Evolutionary conservation across 2,329 filamentous ascomycete species (phyloP).

Genomic region (Phialocephala subalpina): DNA sequence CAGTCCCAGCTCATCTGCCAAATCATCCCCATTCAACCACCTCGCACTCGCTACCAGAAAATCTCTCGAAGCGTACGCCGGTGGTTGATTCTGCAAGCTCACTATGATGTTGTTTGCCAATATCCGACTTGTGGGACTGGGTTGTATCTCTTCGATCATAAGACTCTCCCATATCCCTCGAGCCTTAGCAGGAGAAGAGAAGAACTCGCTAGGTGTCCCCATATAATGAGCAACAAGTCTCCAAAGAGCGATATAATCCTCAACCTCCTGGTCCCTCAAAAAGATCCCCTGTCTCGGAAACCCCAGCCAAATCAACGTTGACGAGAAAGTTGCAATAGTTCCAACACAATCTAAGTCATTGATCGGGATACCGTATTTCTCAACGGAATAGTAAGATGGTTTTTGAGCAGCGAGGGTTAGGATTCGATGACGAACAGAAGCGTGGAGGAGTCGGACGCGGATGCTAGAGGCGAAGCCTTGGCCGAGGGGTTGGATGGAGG

Average conservation of each 20-base stretch:
- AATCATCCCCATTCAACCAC: conserved; percentile 73
- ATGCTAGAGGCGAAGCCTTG: conserved; percentile 70
- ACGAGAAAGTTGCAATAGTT: conserved; percentile 76
- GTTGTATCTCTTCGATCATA: conserved; percentile 70
- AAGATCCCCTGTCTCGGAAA: conserved; percentile 78
- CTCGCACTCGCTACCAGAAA: conserved; percentile 74
- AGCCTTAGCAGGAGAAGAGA: conserved; percentile 63
- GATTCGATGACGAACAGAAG: conserved; percentile 71
- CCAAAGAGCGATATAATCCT: conserved; percentile 79
- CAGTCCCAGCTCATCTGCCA: conserved; percentile 63
- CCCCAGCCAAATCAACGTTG: conserved; percentile 71
- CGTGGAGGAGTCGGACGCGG: conserved; percentile 74
- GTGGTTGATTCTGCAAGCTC: conserved; percentile 70
- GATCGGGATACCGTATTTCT: conserved; percentile 70
- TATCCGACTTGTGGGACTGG: conserved; percentile 66
- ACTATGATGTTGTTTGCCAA: conserved; percentile 80
- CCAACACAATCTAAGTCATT: conserved; percentile 79
- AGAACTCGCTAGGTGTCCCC: conserved; percentile 70
- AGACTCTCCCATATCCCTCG: conserved; percentile 73
- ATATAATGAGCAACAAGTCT: conserved; percentile 76
- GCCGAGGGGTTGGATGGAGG: conserved; percentile 73
- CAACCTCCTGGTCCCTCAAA: conserved; percentile 66
- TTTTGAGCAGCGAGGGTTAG: conserved; percentile 61
- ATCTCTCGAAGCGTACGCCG: conserved; percentile 68
- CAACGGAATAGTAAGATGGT: conserved; percentile 68